Conservation (phyloP, 495 filamentous ascomycete genomes). For the Aspergillus heteromorphus region DNA sequence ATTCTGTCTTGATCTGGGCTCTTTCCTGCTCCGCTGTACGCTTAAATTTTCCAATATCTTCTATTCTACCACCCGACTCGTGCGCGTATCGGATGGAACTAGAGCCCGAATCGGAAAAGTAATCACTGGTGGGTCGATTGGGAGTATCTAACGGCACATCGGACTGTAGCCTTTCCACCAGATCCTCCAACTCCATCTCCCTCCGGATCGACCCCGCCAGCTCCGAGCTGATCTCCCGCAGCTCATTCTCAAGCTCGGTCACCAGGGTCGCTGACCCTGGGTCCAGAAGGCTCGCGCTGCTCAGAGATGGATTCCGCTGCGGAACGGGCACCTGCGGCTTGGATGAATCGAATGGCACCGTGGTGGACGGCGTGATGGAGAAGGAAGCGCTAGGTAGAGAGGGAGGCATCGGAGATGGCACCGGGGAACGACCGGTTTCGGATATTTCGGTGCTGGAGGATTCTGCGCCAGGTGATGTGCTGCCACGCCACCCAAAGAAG, state of each 20-base stretch:
- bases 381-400: slow-evolving; percentile 37
- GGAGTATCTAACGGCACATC: slow-evolving; percentile 49
- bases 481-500: slow-evolving; percentile 64
- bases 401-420: slow-evolving; percentile 53
- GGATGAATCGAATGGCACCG: slow-evolving; percentile 37
- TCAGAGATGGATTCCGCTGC: slow-evolving; percentile 30
- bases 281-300: slow-evolving; percentile 36
- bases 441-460: slow-evolving; percentile 61
- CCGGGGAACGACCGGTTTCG: slow-evolving; percentile 54
- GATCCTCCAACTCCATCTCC: slow-evolving; percentile 94
- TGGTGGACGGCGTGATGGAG: slow-evolving; percentile 28
- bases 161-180: slow-evolving; percentile 78
- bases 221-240: slow-evolving; percentile 88
- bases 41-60: slow-evolving; percentile 79
- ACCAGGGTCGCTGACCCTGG: slow-evolving; percentile 48
- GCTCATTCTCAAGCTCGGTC: slow-evolving; percentile 82
- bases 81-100: slow-evolving; percentile 72
- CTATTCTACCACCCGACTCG: slow-evolving; percentile 59
- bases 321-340: slow-evolving; percentile 38
- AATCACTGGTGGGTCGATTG: slow-evolving; percentile 85
- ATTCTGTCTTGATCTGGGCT: slow-evolving; percentile 76
- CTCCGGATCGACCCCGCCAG: slow-evolving; percentile 85
- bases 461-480: slow-evolving; percentile 49
- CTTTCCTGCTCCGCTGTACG: slow-evolving; percentile 87
- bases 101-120: slow-evolving; percentile 93